These are phyloP conservation scores for Xylaria polymorpha DNA, from an alignment of 2,329 filamentous ascomycete genomes.

Conservation along the genomic window DNA sequence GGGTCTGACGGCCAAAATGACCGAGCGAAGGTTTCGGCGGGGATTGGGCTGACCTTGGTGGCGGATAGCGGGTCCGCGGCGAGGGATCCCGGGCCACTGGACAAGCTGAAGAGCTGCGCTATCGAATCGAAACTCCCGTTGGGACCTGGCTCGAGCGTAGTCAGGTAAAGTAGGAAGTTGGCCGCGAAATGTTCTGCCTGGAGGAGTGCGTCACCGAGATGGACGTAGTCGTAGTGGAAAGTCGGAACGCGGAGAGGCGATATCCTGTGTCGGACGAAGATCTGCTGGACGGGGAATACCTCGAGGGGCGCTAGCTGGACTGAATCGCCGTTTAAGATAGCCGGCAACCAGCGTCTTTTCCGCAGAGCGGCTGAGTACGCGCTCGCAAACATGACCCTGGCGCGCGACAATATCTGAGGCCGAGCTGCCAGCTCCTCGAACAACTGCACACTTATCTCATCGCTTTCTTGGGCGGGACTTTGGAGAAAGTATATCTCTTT, in stretches of 20 bases:
- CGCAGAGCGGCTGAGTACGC: too few species aligned
- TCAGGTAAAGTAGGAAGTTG: slow-evolving; percentile 31
- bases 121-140: slow-evolving; percentile 10
- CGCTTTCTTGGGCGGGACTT: too few species aligned
- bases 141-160: slow-evolving; percentile 3
- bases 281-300: slow-evolving; percentile 35
- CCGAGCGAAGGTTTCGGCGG: slow-evolving; percentile 31
- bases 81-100: slow-evolving; percentile 32
- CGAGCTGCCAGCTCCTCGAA: too few species aligned
- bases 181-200: slow-evolving; percentile 33
- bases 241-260: not conserved
- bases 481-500: too few species aligned
- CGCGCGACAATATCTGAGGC: too few species aligned
- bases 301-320: slow-evolving; percentile 9
- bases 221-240: slow-evolving; percentile 20
- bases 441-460: too few species aligned
- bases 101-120: slow-evolving; percentile 32
- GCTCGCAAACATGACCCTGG: too few species aligned
- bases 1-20: slow-evolving; percentile 6
- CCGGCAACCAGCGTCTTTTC: slow-evolving; percentile 20
- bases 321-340: not conserved
- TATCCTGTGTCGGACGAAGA: slow-evolving; percentile 13
- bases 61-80: slow-evolving; percentile 6
- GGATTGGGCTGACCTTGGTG: slow-evolving; percentile 31
- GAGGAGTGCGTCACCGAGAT: slow-evolving; percentile 32